phyloP scores from a whole-genome alignment of 2,329 filamentous ascomycete genomes.

The Hymenoscyphus fructigenus region DNA sequence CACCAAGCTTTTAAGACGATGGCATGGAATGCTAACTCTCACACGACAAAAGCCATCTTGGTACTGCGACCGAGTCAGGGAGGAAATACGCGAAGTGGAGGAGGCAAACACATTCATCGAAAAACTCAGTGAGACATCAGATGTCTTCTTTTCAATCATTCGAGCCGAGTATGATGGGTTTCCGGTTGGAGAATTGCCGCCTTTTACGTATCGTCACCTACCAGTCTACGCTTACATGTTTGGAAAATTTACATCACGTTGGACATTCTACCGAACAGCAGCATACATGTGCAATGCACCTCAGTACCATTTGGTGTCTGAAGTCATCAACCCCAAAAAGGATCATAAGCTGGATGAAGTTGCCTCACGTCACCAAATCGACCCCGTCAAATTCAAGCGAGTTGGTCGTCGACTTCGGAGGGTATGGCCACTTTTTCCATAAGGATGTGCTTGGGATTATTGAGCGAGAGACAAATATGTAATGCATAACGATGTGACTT shows the following conservation, averaged over 20 bases:
- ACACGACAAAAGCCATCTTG: not conserved
- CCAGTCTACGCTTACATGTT: conserved; percentile 40
- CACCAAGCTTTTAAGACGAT: not conserved
- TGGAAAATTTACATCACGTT: conserved; percentile 39
- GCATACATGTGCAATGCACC: conserved; percentile 33
- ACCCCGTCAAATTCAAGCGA: conserved; percentile 33
- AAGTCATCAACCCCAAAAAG: conserved; percentile 41
- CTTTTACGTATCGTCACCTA: conserved; percentile 17
- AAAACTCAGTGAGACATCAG: conserved; percentile 38
- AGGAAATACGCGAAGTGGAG: not conserved
- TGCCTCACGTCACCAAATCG: conserved; percentile 37
- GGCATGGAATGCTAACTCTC: not conserved
- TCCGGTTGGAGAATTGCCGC: conserved; percentile 28
- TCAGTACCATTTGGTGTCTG: conserved; percentile 30
- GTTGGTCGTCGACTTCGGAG: conserved; percentile 33
- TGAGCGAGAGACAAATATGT: too few relatives aligned
- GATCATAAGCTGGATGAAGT: conserved; percentile 36
- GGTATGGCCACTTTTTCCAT: conserved; percentile 40
- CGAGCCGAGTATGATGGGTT: conserved; percentile 40
- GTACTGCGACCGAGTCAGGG: not conserved
- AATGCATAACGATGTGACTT: not conserved
- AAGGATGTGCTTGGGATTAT: conserved; percentile 4
- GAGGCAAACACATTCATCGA: not conserved
- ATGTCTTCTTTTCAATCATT: conserved; percentile 40
- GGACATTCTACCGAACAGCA: conserved; percentile 38